Conservation (phyloP, 129 eudicot species). For the Lactuca saligna region DNA sequence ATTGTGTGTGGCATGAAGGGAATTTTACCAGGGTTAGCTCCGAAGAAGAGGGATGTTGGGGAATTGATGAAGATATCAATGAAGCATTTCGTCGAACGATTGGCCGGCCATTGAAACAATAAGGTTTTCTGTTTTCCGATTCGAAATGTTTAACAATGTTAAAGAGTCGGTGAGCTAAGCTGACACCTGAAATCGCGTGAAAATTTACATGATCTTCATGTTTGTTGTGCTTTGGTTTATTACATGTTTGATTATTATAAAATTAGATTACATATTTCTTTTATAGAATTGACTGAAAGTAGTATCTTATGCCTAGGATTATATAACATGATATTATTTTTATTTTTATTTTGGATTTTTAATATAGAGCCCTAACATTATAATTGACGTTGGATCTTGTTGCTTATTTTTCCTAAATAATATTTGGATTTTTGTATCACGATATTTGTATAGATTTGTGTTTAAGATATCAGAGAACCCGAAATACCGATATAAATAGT, state of each 20-base stretch:
- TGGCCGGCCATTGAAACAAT: slow-evolving; percentile 23
- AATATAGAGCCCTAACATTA: background rate
- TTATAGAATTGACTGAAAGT: too few relatives aligned
- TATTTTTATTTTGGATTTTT: too few relatives aligned
- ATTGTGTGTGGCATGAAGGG: background rate
- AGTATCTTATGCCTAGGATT: too few relatives aligned
- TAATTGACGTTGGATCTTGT: too few relatives aligned
- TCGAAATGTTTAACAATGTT: background rate
- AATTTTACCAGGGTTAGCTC: slow-evolving; percentile 5
- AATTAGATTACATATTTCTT: too few relatives aligned
- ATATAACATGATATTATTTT: too few relatives aligned
- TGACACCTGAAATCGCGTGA: slow-evolving; percentile 20
- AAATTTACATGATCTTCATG: slow-evolving; percentile 1
- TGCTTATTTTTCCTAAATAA: background rate
- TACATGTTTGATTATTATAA: background rate
- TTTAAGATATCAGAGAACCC: too few relatives aligned
- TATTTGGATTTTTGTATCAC: too few relatives aligned
- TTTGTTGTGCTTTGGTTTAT: background rate
- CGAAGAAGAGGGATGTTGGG: slow-evolving; percentile 6
- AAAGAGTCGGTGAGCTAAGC: slow-evolving; percentile 4
- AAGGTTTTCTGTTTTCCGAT: background rate
- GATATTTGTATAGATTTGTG: too few relatives aligned
- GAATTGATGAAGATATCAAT: slow-evolving; percentile 15
- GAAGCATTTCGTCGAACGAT: slow-evolving; percentile 23
- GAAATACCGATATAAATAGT: too few relatives aligned